These are phyloP conservation scores for Kodamaea alishanica DNA, from an alignment of 1,139 yeast species.

Conservation along the genomic window DNA sequence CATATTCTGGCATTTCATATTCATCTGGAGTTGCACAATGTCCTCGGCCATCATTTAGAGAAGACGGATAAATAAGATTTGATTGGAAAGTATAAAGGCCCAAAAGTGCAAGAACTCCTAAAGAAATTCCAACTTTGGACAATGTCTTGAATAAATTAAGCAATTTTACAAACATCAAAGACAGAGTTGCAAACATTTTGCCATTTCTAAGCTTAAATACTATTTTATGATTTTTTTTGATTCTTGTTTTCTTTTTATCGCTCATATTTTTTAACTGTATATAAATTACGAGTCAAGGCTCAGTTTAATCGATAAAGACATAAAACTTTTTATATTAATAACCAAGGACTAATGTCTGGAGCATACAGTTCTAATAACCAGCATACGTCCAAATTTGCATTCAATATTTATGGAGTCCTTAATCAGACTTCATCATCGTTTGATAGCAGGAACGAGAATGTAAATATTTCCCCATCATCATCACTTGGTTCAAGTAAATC, in stretches of 20 bases:
- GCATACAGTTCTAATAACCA: conserved; percentile 2
- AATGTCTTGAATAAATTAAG: conserved; percentile 11
- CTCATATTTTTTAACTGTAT: neutral
- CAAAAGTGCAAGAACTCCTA: conserved; percentile 40
- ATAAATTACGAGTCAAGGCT: neutral
- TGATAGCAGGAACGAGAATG: conserved; percentile 7
- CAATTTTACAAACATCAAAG: conserved; percentile 4
- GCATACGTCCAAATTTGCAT: conserved; percentile 32
- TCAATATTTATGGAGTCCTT: conserved; percentile 32
- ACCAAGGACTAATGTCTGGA: conserved; percentile 4
- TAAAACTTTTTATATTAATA: conserved; percentile 1
- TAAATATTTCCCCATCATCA: conserved; percentile 12
- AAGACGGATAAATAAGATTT: conserved; percentile 75
- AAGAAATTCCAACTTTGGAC: conserved; percentile 29
- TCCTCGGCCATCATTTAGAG: conserved; percentile 72
- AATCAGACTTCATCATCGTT: conserved; percentile 12
- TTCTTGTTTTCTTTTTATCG: neutral
- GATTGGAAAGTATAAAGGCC: conserved; percentile 69
- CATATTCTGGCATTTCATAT: conserved; percentile 62
- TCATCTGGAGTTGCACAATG: conserved; percentile 76
- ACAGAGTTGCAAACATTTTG: conserved; percentile 2
- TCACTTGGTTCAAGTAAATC: conserved; percentile 11
- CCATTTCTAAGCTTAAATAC: neutral
- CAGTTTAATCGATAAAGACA: neutral
- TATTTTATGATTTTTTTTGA: neutral